Evolutionary conservation across 176 grass and related monocot genomes (phyloP).

Genomic region (Paspalum notatum): DNA sequence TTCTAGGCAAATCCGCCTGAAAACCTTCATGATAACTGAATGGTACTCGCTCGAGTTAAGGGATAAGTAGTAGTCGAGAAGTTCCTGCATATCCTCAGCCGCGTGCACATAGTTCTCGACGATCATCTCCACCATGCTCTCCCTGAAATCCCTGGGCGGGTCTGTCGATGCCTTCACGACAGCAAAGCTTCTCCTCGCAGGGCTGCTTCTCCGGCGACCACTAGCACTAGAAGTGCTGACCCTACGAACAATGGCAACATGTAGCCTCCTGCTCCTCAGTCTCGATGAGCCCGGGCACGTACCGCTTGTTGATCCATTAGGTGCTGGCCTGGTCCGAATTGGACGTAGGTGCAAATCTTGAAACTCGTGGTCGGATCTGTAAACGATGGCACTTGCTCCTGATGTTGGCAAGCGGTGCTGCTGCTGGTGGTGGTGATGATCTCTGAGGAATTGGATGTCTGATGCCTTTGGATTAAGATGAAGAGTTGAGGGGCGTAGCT

Average conservation of each 20-base stretch:
- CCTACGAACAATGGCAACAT: neutral
- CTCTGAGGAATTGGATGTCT: slow-evolving; percentile 10
- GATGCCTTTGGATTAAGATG: slow-evolving; percentile 39
- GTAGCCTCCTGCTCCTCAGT: slow-evolving; percentile 43
- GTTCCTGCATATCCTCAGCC: slow-evolving; percentile 57
- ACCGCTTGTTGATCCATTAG: neutral
- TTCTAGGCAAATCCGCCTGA: slow-evolving; percentile 53
- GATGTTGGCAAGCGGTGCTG: neutral
- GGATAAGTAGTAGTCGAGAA: slow-evolving; percentile 67
- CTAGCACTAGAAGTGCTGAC: neutral
- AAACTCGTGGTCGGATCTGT: neutral
- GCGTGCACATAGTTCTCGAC: slow-evolving; percentile 47
- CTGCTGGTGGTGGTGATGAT: neutral
- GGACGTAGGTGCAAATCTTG: slow-evolving; percentile 43
- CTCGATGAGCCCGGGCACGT: slow-evolving; percentile 47
- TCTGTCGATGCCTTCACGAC: slow-evolving; percentile 57
- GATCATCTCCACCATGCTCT: slow-evolving; percentile 83
- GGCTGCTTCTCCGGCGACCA: slow-evolving; percentile 17
- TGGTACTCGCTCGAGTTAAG: slow-evolving; percentile 74
- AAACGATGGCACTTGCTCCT: neutral
- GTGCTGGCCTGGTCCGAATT: slow-evolving; percentile 45
- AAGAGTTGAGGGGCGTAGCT: slow-evolving; percentile 9
- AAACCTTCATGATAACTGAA: slow-evolving; percentile 75
- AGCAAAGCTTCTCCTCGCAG: slow-evolving; percentile 23
- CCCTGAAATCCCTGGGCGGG: slow-evolving; percentile 63